Evolutionary conservation across 23 red algal genomes (phyloP), one percentile per base, ranked within the genome.

Genomic region (Gracilaria gracilis): DNA sequence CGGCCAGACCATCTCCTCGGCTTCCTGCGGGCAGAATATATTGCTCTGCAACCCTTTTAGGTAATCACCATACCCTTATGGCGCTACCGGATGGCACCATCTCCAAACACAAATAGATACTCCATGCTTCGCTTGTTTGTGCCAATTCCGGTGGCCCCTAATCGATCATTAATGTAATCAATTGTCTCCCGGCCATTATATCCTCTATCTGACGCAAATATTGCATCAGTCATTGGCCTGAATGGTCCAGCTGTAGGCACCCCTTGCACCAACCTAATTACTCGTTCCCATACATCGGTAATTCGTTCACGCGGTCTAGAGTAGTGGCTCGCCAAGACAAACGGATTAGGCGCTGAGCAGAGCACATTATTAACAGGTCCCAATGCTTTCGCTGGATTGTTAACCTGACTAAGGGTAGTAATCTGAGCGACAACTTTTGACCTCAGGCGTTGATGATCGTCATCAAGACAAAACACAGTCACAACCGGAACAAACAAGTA

Each of bases 351-450:
- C 25, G 61, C 61, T 8, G 61, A 67, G 13, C 61, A 67, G 4
- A 67, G 27, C 25, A 4, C 61, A 67, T 67, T 67, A 67, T 67
- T 67, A 4, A 67, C 61, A 28, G 61, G 61, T 14, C 61, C 61
- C 61, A 67, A 6, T 31, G 61, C 61, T 14, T 67, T 67, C 9
- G 4, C 5, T 13, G 61, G 61, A 34, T 67, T 67, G 61, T 67
- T 67, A 9, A 67, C 13, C 4, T 67, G 61, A 9, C 27, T 34
- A 4, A 67, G 13, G 13, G 25, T 67, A 13, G 61, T 67, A 6
- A 67, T 6, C 9, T 67, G 6, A 28, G 32, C 25, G 13, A 67
- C 61, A 9, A 13, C 25, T 34, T 13, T 34, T 31, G 61, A 67
- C 9, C 61, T 67, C 61, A 67, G 61, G 5, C 61, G 4, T 9